Evolutionary conservation across 2,329 filamentous ascomycete species (phyloP), one percentile per base, ranked within the genome.

Genomic region (Diaporthe capsici): DNA sequence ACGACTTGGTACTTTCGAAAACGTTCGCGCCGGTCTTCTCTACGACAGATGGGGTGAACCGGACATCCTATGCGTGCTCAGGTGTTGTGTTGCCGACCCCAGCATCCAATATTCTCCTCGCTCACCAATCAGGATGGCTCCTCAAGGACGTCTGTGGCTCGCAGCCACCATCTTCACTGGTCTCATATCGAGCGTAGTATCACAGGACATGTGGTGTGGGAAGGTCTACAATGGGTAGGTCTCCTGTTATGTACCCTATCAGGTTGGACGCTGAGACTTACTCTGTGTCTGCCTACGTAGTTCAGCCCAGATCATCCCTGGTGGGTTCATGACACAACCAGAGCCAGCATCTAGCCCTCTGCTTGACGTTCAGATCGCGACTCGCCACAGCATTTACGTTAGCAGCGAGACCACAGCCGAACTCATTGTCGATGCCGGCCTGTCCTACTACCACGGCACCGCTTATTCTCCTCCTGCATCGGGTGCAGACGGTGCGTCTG

Each of bases 321-420:
- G 71, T 28, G 72, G 72, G 20, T 74, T 68, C 42, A 22, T 72
- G 57, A 71, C 68, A 25, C 60, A 67, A 51, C 71, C 63, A 25
- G 65, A 65, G 25, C 31, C 57, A 22, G 67, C 76, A 25, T 37
- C 57, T 1, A 73, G 47, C 25, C 83, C 84, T 4, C 83, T 85
- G 39, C 78, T 88, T 2, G 78, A 88, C 73, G 79, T 89, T 55
- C 86, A 87, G 68, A 83, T 88, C 78, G 82, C 83, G 47, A 85
- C 87, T 9, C 84, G 87, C 2, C 85, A 88, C 79, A 88, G 83
- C 79, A 82, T 89, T 60, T 89, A 88, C 71, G 81, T 89, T 2
- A 83, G 83, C 22, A 83, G 81, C 60, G 87, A 88, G 74, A 71
- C 77, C 4, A 76, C 79, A 4, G 87, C 83, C 3, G 84, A 86